phyloP scores from a whole-genome alignment of 805 yeast genomes.

The Pichia ethanolica region DNA sequence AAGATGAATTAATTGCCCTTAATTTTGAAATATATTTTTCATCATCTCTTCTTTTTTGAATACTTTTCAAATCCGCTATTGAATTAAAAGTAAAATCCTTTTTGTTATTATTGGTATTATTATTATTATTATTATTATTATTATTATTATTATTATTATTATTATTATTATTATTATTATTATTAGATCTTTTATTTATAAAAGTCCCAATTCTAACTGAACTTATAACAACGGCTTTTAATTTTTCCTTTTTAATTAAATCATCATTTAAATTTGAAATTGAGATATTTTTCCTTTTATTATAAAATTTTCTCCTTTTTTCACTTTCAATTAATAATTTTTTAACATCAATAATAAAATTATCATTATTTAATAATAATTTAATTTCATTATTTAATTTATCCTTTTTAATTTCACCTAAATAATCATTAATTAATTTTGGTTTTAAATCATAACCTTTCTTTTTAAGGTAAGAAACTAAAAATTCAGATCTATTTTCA shows the following conservation, averaged over 20 bases:
- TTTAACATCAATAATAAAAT: conserved; percentile 14
- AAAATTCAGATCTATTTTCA: conserved; percentile 20
- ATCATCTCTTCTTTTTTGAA: conserved; percentile 18
- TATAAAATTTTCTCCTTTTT: conserved; percentile 22
- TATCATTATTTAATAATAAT: conserved; percentile 9
- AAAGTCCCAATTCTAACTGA: conserved; percentile 11
- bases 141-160: no score
- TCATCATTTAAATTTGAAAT: neutral
- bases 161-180: no score
- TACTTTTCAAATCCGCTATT: conserved; percentile 18
- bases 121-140: no score
- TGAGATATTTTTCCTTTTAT: conserved; percentile 15
- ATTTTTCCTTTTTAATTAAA: conserved; percentile 9
- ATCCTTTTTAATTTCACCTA: conserved; percentile 20
- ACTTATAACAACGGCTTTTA: neutral
- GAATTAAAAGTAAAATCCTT: conserved; percentile 7
- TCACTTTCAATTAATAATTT: conserved; percentile 19
- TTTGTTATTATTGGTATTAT: no score
- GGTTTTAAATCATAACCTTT: conserved; percentile 18
- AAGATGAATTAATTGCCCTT: conserved; percentile 10
- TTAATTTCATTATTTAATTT: conserved; percentile 11
- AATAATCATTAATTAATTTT: conserved; percentile 20
- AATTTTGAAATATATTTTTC: conserved; percentile 20
- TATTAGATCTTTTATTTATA: conserved; percentile 1
- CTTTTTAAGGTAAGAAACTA: conserved; percentile 15